phyloP scores from a whole-genome alignment of 441 rosid genomes.

The Erodium trifolium region DNA sequence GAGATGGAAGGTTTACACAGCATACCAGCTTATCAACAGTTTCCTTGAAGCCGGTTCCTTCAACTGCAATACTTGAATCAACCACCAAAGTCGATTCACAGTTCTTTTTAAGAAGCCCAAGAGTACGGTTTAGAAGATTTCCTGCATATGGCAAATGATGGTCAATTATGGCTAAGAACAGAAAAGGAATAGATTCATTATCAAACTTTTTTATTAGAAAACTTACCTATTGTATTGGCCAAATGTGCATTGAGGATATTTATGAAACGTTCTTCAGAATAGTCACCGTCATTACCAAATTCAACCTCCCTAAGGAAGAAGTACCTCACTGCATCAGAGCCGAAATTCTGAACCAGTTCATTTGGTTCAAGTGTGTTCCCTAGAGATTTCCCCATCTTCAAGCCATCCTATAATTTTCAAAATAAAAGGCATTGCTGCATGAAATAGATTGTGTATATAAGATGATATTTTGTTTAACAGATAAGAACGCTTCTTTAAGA shows the following conservation, averaged over 20 bases:
- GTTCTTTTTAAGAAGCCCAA: slow-evolving; percentile 84
- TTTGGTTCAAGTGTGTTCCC: slow-evolving; percentile 92
- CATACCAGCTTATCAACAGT: slow-evolving; percentile 63
- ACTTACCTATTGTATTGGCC: slow-evolving; percentile 77
- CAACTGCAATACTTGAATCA: slow-evolving; percentile 67
- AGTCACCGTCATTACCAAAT: slow-evolving; percentile 91
- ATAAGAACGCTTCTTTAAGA: no score
- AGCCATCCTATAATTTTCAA: slow-evolving; percentile 70
- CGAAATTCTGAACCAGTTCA: slow-evolving; percentile 70
- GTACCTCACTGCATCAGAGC: slow-evolving; percentile 84
- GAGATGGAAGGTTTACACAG: not conserved
- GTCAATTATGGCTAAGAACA: slow-evolving; percentile 7
- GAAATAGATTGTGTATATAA: no score
- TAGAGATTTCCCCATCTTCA: slow-evolving; percentile 97
- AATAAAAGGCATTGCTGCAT: slow-evolving; percentile 27
- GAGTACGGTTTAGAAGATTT: slow-evolving; percentile 88
- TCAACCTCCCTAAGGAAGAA: slow-evolving; percentile 88
- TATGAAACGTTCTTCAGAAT: slow-evolving; percentile 82
- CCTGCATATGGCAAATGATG: slow-evolving; percentile 36
- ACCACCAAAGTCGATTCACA: slow-evolving; percentile 70
- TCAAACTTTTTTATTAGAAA: no score
- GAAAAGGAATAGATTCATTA: not conserved
- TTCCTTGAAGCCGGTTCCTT: slow-evolving; percentile 56
- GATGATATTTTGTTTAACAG: no score
- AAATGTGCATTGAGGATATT: slow-evolving; percentile 88